A percentile compares a stretch with the other conserved stretches of the same genome.
These are phyloP conservation scores for Maudiozyma humilis DNA, from an alignment of 1,139 yeast species.

Conservation along the genomic window DNA sequence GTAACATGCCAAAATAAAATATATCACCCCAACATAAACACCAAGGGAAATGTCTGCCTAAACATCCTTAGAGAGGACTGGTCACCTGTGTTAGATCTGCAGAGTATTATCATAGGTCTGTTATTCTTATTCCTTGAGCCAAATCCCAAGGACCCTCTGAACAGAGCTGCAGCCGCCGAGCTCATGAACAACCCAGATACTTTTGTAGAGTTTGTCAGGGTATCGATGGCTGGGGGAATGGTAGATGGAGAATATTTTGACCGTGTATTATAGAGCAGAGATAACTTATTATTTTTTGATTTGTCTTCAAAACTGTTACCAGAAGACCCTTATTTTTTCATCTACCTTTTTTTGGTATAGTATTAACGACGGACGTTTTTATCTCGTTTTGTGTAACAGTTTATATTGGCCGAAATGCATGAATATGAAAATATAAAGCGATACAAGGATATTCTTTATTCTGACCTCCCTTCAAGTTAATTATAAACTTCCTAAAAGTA, in stretches of 20 bases:
- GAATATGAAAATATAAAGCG: no score
- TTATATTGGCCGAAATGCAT: no score
- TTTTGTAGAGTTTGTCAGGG: constrained; percentile 52
- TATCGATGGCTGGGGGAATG: constrained; percentile 65
- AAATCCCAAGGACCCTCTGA: constrained; percentile 84
- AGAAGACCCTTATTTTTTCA: not conserved
- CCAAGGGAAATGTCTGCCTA: constrained; percentile 83
- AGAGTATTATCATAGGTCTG: constrained; percentile 75
- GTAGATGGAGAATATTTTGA: constrained; percentile 59
- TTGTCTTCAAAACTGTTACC: no score
- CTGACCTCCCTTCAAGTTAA: no score
- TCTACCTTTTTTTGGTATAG: no score
- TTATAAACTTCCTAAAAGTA: no score
- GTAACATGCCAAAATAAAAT: constrained; percentile 64
- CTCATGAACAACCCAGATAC: constrained; percentile 48
- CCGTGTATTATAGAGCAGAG: constrained; percentile 33
- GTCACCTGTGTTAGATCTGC: constrained; percentile 86
- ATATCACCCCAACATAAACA: constrained; percentile 90
- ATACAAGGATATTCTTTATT: no score
- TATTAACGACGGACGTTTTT: no score
- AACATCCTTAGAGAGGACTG: constrained; percentile 91
- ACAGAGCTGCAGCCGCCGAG: constrained; percentile 78
- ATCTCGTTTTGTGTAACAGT: no score
- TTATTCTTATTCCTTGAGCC: constrained; percentile 84
- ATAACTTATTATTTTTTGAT: no score